Base-by-base conservation (phyloP, 1,284 basidiomycete genomes). In the Rhodotorula sp. region DNA sequence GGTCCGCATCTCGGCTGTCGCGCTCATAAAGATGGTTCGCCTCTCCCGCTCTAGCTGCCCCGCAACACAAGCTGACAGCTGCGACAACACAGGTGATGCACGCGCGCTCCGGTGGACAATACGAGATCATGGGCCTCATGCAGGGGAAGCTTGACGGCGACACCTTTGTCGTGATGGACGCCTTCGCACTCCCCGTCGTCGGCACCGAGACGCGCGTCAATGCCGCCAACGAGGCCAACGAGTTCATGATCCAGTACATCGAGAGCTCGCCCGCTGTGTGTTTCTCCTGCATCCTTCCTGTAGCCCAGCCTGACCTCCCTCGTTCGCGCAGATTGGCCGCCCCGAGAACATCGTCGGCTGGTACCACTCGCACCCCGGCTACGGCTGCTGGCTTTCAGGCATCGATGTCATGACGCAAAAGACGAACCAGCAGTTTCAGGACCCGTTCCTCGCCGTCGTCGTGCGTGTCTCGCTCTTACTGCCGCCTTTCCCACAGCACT, bases 71-170 rank as follows among this genome's bases (percentile, higher is more conserved):
- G 34, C 53, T 39, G 51, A 7, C 22, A 9, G 13, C 15, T 13
- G 21, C 22, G 9, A 13, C 37, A 1, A n/a, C 7, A 19, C 75
- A 96, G 93, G 94, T 96, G 68, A 98, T 97, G 79, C 96, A 99
- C 82, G 96, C 97, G 51, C 89, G 96, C 59, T 97, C 95, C 12
- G 97, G 96, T 62, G 96, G 97, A 4, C 90, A 91, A 66, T 93
- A 97, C 84, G 96, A 99, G 84, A 97, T 99, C 80, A 99, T 99
- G 97, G 97, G 97, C 17, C 86, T 98, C 57, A 97, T 99, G 95
- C 94, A 97, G 82, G 96, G 96, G 61, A 97, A 97, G 83, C 90
- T 97, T 36, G 86, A 94, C 56, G 92, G 90, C 15, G 87, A 87
- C 71, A 87, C 92, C 0, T 87, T 97, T 68, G 91, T 97, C 69